Conservation (phyloP, 306 rosid genomes). For the Prunus mira region DNA sequence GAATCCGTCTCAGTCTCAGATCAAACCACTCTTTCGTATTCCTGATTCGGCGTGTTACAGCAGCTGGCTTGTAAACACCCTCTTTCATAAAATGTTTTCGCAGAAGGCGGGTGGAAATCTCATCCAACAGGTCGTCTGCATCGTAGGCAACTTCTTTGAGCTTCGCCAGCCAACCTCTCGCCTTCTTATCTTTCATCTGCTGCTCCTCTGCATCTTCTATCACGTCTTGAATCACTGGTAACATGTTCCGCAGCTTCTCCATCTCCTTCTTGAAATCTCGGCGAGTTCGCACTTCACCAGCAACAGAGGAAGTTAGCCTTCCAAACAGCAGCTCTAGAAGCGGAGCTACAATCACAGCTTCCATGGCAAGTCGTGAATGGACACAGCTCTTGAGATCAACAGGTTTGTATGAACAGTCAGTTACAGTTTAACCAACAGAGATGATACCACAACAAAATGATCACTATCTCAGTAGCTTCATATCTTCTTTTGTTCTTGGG, state of each 20-base stretch:
- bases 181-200: conserved; percentile 3
- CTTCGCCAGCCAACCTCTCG: conserved; percentile 11
- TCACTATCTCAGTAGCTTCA: too few species aligned
- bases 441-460: too few species aligned
- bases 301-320: conserved; percentile 3
- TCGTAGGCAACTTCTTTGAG: conserved; percentile 12
- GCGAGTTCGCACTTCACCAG: background rate
- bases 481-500: too few species aligned
- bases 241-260: background rate
- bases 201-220: conserved; percentile 26
- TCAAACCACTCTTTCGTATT: too few species aligned
- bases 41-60: too few species aligned
- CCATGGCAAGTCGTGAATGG: background rate
- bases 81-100: too few species aligned
- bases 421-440: too few species aligned
- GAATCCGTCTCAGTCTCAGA: background rate
- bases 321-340: conserved; percentile 14
- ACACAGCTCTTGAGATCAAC: too few species aligned
- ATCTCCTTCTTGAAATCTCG: conserved; percentile 8
- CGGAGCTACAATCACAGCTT: conserved; percentile 15
- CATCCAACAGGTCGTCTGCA: conserved; percentile 19
- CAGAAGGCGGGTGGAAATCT: background rate
- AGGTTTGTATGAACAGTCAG: too few species aligned
- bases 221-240: conserved; percentile 13
- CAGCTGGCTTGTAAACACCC: too few species aligned